phyloP scores from a whole-genome alignment of 768 basidiomycete species.

The Suillus tomentosus region DNA sequence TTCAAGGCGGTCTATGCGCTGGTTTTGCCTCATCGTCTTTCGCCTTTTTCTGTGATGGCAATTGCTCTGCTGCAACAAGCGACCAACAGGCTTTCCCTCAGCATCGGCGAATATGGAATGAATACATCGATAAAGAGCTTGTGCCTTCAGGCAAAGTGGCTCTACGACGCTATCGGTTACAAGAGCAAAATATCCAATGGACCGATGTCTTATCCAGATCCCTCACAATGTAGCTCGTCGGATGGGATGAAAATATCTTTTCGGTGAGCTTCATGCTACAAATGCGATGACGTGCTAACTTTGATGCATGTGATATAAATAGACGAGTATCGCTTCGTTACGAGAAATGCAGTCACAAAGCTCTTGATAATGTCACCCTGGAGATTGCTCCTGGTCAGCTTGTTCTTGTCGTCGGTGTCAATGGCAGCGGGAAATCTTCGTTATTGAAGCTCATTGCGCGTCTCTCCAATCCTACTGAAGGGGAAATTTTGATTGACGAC shows the following conservation, averaged over 20 bases:
- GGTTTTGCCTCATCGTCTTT: conserved; percentile 24
- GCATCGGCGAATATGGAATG: conserved; percentile 15
- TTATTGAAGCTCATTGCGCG: conserved; percentile 52
- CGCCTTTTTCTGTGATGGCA: conserved; percentile 32
- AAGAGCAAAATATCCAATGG: conserved; percentile 21
- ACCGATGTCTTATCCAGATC: conserved; percentile 23
- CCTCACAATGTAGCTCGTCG: conserved; percentile 3
- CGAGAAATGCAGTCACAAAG: conserved; percentile 21
- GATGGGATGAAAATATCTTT: conserved; percentile 32
- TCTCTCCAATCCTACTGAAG: conserved; percentile 47
- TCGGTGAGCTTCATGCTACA: conserved; percentile 17
- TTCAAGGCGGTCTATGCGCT: conserved; percentile 29
- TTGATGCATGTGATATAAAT: neutral
- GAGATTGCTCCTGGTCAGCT: conserved; percentile 32
- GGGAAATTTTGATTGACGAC: conserved; percentile 48
- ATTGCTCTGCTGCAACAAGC: conserved; percentile 40
- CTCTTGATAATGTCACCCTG: conserved; percentile 28
- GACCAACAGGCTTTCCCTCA: conserved; percentile 21
- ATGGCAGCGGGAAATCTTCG: conserved; percentile 32
- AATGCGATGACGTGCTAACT: conserved; percentile 1
- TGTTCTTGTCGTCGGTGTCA: conserved; percentile 34
- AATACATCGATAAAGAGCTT: conserved; percentile 17
- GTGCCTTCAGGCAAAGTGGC: conserved; percentile 19
- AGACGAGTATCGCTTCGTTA: conserved; percentile 29
- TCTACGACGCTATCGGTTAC: conserved; percentile 26